Conservation (phyloP, 768 basidiomycete genomes). For the Hemileccinum rubropunctum region DNA sequence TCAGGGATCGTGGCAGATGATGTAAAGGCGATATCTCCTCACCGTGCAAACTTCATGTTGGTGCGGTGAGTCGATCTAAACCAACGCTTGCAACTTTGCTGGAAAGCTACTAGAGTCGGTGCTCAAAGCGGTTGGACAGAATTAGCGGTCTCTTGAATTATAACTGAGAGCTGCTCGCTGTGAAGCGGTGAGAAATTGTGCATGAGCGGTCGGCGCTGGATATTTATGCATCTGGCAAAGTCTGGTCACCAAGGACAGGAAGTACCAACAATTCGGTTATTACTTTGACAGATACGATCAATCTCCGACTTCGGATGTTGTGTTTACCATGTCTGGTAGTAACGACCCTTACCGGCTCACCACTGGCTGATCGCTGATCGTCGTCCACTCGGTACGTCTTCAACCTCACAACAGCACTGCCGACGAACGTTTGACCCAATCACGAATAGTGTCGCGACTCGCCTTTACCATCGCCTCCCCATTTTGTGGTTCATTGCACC, state of each 20-base stretch:
- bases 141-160: not conserved
- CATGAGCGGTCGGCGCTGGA: not conserved
- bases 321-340: not conserved
- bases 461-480: not conserved
- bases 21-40: slow-evolving; percentile 9
- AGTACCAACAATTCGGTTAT: not conserved
- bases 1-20: not conserved
- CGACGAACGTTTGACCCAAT: not conserved
- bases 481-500: not conserved
- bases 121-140: not conserved
- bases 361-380: not conserved
- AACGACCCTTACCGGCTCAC: too few relatives aligned
- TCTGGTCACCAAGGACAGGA: not conserved
- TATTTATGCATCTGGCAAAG: not conserved
- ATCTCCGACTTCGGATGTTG: not conserved
- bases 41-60: slow-evolving; percentile 63
- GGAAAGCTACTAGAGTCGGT: not conserved
- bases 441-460: slow-evolving; percentile 11
- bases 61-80: not conserved
- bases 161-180: not conserved
- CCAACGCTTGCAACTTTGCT: not conserved
- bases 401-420: not conserved
- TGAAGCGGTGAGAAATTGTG: not conserved
- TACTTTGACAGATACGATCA: slow-evolving; percentile 1
- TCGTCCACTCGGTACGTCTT: too few relatives aligned